Evolutionary conservation across 2,329 filamentous ascomycete species (phyloP), one percentile per base, ranked within the genome.

Genomic region (Alternaria sp.): DNA sequence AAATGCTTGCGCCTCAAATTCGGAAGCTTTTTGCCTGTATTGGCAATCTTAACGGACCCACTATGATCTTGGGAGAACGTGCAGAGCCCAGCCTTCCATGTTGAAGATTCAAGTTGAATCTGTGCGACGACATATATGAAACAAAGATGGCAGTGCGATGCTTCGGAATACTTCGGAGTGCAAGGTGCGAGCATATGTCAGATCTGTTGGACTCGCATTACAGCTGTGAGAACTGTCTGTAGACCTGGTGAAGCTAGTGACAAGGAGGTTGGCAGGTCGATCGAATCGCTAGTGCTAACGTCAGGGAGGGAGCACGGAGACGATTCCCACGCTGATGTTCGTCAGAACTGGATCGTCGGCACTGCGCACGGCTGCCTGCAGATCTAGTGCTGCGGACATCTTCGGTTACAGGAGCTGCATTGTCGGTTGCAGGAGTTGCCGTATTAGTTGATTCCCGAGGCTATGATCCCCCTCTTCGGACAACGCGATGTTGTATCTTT

Each of bases 1-100:
- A 54, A 51, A 28, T 53, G 51, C 32, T 41, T 45, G 59, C 49
- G 52, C 27, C 36, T 43, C 49, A 54, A 38, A 40, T 28, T 16
- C n/a, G 44, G 44, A 55, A 56, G 38, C 46, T 32, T 44, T 60
- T 49, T 40, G 55, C 52, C 43, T 54, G 54, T 66, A 66, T 68
- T 65, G 65, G 44, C 64, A 68, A 68, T 68, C 51, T 68, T 56
- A 64, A 41, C 16, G 44, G 65, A 44, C 55, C 59, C 60, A 62
- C 60, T 45, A 46, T 34, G 30, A 40, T 49, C 58, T 57, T 44
- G 52, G 40, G 46, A 46, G 55, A 51, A 53, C 49, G 49, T 46
- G 40, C 60, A 25, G 34, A 34, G 16, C 53, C 32, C 12, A 28
- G 30, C 11, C 40, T 56, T 22, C 36, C 41, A 55, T 46, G 20